phyloP scores from a whole-genome alignment of 345 rosid species.

The Corchorus capsularis region DNA sequence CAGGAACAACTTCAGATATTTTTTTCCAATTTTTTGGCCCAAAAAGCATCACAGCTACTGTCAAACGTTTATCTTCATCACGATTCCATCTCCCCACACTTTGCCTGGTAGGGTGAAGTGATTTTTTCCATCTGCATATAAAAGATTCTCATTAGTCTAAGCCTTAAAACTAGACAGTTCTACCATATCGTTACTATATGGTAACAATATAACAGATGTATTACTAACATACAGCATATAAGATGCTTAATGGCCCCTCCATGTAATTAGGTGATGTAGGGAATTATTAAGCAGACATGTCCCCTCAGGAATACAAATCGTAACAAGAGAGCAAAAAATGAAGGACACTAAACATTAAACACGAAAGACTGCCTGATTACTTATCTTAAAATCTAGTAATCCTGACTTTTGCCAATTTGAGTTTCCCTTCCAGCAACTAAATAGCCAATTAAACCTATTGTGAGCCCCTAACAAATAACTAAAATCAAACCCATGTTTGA shows the following conservation, averaged over 20 bases:
- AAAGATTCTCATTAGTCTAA: neutral
- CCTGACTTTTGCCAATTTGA: neutral
- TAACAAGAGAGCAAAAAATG: neutral
- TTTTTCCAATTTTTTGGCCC: slow-evolving; percentile 83
- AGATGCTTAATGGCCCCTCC: neutral
- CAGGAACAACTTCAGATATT: slow-evolving; percentile 79
- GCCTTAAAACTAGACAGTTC: neutral
- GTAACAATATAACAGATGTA: neutral
- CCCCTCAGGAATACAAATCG: neutral
- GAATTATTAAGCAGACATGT: neutral
- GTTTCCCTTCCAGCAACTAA: neutral
- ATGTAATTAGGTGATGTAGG: neutral
- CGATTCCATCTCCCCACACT: slow-evolving; percentile 62
- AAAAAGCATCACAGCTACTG: slow-evolving; percentile 78
- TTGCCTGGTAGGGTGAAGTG: slow-evolving; percentile 60
- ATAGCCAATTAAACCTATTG: neutral
- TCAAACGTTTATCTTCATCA: slow-evolving; percentile 73
- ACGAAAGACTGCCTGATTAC: neutral
- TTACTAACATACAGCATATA: slow-evolving; percentile 1
- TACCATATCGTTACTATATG: neutral
- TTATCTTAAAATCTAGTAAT: neutral
- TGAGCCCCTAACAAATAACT: neutral
- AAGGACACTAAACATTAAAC: neutral
- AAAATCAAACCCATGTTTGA: neutral
- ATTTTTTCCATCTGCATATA: slow-evolving; percentile 73